These are phyloP conservation scores for Termitomyces sp. DNA, from an alignment of 768 basidiomycete species.

Conservation along the genomic window DNA sequence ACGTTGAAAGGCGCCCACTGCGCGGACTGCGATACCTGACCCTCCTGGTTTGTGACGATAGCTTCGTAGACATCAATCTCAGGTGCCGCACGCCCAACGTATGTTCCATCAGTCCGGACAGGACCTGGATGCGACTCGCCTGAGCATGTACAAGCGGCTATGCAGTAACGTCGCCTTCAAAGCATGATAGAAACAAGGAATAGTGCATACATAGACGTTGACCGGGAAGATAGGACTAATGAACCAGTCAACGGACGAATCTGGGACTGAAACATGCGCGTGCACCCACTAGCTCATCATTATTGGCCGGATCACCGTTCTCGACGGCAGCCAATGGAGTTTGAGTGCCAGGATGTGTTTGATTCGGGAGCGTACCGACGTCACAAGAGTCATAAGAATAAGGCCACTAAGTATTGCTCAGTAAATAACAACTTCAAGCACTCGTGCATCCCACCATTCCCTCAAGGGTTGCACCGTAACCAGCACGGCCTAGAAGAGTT, in stretches of 20 bases:
- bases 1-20: slow-evolving; percentile 64
- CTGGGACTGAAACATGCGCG: not conserved
- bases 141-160: slow-evolving; percentile 35
- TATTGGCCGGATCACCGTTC: slow-evolving; percentile 36
- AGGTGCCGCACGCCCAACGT: slow-evolving; percentile 60
- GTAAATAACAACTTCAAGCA: not conserved
- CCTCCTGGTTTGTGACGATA: slow-evolving; percentile 21
- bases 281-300: slow-evolving; percentile 29
- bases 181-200: not conserved
- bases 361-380: slow-evolving; percentile 75
- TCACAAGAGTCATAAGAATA: slow-evolving; percentile 73
- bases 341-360: slow-evolving; percentile 53
- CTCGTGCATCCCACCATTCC: slow-evolving; percentile 43
- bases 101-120: slow-evolving; percentile 40
- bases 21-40: slow-evolving; percentile 44
- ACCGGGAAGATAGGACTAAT: slow-evolving; percentile 65
- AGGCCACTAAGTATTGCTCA: slow-evolving; percentile 42
- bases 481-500: slow-evolving; percentile 48
- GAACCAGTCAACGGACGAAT: not conserved
- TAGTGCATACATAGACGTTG: slow-evolving; percentile 31
- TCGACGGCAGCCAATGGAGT: slow-evolving; percentile 41
- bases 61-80: slow-evolving; percentile 74
- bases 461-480: slow-evolving; percentile 64
- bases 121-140: slow-evolving; percentile 40
- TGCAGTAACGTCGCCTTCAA: not conserved